Conservation (phyloP, 2,329 filamentous ascomycete species). For the Exophiala sideris region DNA sequence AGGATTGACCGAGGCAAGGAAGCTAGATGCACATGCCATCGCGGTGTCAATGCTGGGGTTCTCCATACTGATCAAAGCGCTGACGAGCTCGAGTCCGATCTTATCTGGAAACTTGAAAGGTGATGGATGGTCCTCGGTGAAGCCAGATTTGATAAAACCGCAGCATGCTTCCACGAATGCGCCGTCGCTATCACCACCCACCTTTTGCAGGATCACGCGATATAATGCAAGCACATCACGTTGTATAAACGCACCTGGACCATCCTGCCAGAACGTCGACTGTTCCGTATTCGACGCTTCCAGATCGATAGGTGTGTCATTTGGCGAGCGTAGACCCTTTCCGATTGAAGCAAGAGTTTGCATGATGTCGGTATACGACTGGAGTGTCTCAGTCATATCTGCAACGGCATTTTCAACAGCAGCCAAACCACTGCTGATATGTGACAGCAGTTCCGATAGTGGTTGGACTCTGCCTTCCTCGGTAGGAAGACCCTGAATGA, state of each 20-base stretch:
- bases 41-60: conserved; percentile 41
- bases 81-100: conserved; percentile 41
- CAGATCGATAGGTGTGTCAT: conserved; percentile 23
- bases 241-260: conserved; percentile 20
- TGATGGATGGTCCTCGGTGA: conserved; percentile 40
- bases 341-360: conserved; percentile 30
- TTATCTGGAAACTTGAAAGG: conserved; percentile 43
- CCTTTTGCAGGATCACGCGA: conserved; percentile 35
- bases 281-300: conserved; percentile 3
- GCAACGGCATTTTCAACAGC: conserved; percentile 35
- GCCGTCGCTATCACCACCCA: conserved; percentile 35
- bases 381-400: conserved; percentile 35
- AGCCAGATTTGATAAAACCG: conserved; percentile 46
- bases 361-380: conserved; percentile 37
- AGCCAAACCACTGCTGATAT: conserved; percentile 31
- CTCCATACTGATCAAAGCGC: conserved; percentile 37
- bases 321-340: conserved; percentile 25
- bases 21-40: conserved; percentile 46
- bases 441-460: conserved; percentile 37
- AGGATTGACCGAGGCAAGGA: conserved; percentile 40
- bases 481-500: conserved; percentile 40
- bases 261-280: conserved; percentile 23
- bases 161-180: conserved; percentile 45
- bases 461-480: conserved; percentile 41
- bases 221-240: conserved; percentile 18